Conservation (phyloP, 345 rosid species). For the Chamaenerion angustifolium region DNA sequence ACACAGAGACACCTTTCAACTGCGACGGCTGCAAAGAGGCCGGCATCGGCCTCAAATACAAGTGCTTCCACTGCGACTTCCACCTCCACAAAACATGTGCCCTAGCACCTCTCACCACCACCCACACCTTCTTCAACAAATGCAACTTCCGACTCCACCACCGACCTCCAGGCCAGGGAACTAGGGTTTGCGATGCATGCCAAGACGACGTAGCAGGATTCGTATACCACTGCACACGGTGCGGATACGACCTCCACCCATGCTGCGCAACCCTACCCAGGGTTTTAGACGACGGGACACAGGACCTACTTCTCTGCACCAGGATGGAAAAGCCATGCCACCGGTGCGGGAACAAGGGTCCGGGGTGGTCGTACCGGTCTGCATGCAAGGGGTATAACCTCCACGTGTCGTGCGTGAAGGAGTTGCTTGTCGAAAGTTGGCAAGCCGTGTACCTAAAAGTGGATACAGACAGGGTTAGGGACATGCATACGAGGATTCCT, state of each 20-base stretch:
- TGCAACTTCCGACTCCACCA: slow-evolving; percentile 19
- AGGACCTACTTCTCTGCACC: slow-evolving; percentile 12
- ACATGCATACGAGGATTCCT: slow-evolving; percentile 26
- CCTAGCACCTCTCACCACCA: slow-evolving; percentile 9
- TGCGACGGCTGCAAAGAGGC: slow-evolving; percentile 41
- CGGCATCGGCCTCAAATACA: slow-evolving; percentile 28
- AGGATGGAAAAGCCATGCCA: slow-evolving; percentile 19
- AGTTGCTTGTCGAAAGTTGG: slow-evolving; percentile 32
- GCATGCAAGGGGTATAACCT: slow-evolving; percentile 25
- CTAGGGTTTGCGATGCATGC: slow-evolving; percentile 23
- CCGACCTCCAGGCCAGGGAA: slow-evolving; percentile 10
- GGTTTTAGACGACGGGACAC: slow-evolving; percentile 18
- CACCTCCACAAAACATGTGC: slow-evolving; percentile 31
- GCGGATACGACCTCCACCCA: slow-evolving; percentile 36
- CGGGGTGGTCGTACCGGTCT: slow-evolving; percentile 31
- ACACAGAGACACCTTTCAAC: slow-evolving; percentile 27
- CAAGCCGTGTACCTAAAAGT: slow-evolving; percentile 15
- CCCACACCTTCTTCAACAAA: slow-evolving; percentile 24
- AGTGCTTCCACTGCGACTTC: slow-evolving; percentile 22
- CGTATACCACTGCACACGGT: slow-evolving; percentile 24
- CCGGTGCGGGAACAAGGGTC: slow-evolving; percentile 19
- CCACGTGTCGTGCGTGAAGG: slow-evolving; percentile 37
- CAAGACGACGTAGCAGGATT: slow-evolving; percentile 19
- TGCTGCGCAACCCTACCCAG: slow-evolving; percentile 30
- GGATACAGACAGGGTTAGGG: slow-evolving; percentile 15